Evolutionary conservation across 495 filamentous ascomycete genomes (phyloP), one percentile per base, ranked within the genome.

Genomic region (Aspergillus carlsbadensis): DNA sequence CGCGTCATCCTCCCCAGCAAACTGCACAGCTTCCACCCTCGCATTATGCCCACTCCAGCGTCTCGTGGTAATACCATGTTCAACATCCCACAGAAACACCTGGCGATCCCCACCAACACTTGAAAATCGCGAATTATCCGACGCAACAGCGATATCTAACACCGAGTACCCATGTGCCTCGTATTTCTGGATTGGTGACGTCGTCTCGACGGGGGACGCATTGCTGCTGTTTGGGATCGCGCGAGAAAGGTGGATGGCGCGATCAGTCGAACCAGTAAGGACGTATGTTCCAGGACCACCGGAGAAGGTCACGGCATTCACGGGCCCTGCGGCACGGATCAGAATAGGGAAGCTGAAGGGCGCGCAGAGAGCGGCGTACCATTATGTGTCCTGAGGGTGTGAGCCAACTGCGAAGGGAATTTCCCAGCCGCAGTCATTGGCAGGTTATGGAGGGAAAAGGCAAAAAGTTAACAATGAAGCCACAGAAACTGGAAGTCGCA

Each of bases 71-170:
- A 74, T 73, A 8, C 87, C 90, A 5, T 87, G 87, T 5, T 84
- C 73, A 0, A 97, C 94, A 73, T 98, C 94, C 94, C 94, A 98
- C 15, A 96, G 80, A 65, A 96, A 96, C 5, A 96, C 90, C 61
- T 80, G 80, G 60, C 90, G 84, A 76, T 98, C 94, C 40, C 95
- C 94, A 66, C 94, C 94, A 3, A 85, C 82, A 39, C 84, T 89
- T 20, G 83, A 84, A 67, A 98, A 96, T 29, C 81, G 81, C 45
- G 87, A 79, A 78, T 98, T 98, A 73, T 88, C 84, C 42, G 68
- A 58, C n/a, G 83, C 73, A 46, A 96, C 86, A 57, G 81, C 78
- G 39, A 98, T 74, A 56, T 88, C 87, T 56, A 96, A 87, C 39
- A 98, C 87, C 41, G 87, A 86, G 80, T 98, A 92, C 60, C 89